Evolutionary conservation across 148 eudicot genomes (phyloP), one percentile per base, ranked within the genome.

Genomic region (Camellia lanceoleosa): DNA sequence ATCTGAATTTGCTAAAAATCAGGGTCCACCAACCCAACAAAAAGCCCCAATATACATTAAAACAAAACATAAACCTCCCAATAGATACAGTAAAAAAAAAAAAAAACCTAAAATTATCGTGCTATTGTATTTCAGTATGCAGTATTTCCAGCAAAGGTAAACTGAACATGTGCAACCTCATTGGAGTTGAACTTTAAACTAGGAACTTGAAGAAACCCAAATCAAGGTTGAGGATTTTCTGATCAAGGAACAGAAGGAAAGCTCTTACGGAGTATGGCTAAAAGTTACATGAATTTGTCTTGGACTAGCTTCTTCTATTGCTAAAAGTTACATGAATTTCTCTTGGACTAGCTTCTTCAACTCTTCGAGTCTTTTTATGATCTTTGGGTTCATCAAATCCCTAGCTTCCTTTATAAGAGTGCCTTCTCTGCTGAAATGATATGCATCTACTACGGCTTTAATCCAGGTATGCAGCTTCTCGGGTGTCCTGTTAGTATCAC

Each of bases 351-450:
- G 81, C 90, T 87, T 91, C 87, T 87, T 80, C 82, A 93, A 69
- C 72, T 85, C 90, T 82, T 90, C 97, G 77, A 95, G 77, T 69
- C 88, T 89, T 54, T 84, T 86, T 76, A 95, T 88, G 42, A 84
- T 81, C 65, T 81, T 87, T 1, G 97, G 97, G 70, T 87, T 89
- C 97, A 95, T 83, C 83, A 95, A 75, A 79, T 92, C 97, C 68
- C 89, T 86, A 3, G 93, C 99, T 85, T 93, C 88, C 46, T 87
- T 87, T 58, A 90, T 73, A n/a, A 91, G 85, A 52, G 95, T 88
- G 76, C 97, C 95, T 77, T 91, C 93, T 81, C 85, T 88, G 88
- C 97, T 95, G 80, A 83, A 85, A 84, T 93, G 83, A 74, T 95
- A 93, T 19, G 97, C 93, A 81, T 92, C 89, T 61, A 93, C 87